phyloP scores from a whole-genome alignment of 257 asterid species.

The Solanum clarkiae region DNA sequence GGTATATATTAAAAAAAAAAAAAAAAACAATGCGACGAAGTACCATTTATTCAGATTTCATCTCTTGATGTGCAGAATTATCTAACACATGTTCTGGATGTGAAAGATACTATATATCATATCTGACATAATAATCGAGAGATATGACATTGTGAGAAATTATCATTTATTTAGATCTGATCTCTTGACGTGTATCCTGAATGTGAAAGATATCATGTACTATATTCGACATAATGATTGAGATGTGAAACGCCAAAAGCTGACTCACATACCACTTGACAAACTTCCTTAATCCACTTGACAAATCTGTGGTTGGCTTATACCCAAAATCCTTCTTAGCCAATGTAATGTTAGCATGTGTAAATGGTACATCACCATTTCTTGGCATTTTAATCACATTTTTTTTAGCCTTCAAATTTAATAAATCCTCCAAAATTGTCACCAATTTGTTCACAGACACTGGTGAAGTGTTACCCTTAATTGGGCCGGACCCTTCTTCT shows the following conservation, averaged over 20 bases:
- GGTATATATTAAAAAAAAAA: neutral
- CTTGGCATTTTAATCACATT: constrained; percentile 72
- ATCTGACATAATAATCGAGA: neutral
- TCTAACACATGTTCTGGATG: neutral
- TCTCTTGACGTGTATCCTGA: neutral
- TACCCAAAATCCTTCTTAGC: constrained; percentile 75
- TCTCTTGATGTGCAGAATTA: neutral
- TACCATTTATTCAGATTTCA: too few species aligned
- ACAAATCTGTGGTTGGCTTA: constrained; percentile 76
- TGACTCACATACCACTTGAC: constrained; percentile 73
- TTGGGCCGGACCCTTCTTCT: constrained; percentile 24
- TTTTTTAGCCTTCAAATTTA: constrained; percentile 59
- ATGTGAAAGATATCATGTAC: neutral
- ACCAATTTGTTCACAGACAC: constrained; percentile 87
- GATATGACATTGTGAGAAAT: neutral
- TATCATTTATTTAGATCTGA: too few species aligned
- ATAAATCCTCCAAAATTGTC: constrained; percentile 53
- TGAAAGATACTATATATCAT: neutral
- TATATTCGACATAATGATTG: neutral
- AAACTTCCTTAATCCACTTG: constrained; percentile 71
- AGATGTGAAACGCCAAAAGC: rapidly evolving
- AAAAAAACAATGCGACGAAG: neutral
- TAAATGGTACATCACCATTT: constrained; percentile 98
- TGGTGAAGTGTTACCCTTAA: constrained; percentile 55
- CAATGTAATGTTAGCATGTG: constrained; percentile 85